phyloP scores from a whole-genome alignment of 2,329 filamentous ascomycete species.

The Monosporascus sp. region DNA sequence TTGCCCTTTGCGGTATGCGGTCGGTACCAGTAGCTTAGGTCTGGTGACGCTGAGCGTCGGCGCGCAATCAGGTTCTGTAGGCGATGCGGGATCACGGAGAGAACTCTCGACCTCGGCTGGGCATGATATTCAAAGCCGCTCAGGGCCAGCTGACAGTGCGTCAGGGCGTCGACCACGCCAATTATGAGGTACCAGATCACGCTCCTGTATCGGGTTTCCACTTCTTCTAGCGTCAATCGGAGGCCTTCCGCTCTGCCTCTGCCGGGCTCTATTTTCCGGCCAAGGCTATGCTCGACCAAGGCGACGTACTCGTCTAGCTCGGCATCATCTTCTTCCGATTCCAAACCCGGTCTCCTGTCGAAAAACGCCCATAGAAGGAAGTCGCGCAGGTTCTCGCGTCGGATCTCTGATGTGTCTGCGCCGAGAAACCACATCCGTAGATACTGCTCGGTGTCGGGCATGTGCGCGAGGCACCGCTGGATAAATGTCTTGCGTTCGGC shows the following conservation, averaged over 20 bases:
- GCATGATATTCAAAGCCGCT: constrained; percentile 49
- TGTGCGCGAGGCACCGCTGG: constrained; percentile 46
- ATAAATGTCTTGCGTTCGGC: constrained; percentile 51
- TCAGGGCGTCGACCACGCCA: constrained; percentile 48
- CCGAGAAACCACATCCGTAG: constrained; percentile 62
- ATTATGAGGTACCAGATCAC: constrained; percentile 59
- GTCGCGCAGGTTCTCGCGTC: constrained; percentile 61
- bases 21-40: constrained; percentile 60
- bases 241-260: constrained; percentile 50
- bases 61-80: constrained; percentile 41
- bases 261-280: constrained; percentile 45
- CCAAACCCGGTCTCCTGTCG: constrained; percentile 30
- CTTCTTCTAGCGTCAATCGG: constrained; percentile 59
- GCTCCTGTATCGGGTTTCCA: constrained; percentile 56
- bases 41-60: constrained; percentile 40
- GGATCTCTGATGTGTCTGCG: constrained; percentile 50
- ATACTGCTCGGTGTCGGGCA: constrained; percentile 51
- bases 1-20: constrained; percentile 52
- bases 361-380: constrained; percentile 66
- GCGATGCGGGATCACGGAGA: constrained; percentile 53
- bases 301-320: constrained; percentile 44
- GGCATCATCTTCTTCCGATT: constrained; percentile 26
- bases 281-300: constrained; percentile 48
- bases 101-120: constrained; percentile 29
- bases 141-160: constrained; percentile 38